phyloP scores from a whole-genome alignment of 208 protist species.

The Crithidia sp. region DNA sequence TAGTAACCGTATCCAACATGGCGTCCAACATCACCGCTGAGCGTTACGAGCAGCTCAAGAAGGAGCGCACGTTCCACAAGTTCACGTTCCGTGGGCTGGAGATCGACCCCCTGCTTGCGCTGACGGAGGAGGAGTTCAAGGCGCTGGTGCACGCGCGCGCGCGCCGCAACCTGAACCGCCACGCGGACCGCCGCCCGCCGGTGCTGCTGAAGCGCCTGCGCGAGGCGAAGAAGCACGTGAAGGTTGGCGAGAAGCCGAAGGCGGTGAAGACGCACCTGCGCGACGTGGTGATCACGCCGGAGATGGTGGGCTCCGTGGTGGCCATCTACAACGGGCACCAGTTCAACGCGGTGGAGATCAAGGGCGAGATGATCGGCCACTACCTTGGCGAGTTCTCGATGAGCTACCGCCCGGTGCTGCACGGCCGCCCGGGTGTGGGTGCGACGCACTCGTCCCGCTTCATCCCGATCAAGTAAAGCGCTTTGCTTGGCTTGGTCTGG shows the following conservation, averaged over 20 bases:
- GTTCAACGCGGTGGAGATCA: conserved; percentile 99
- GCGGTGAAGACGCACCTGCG: conserved; percentile 99
- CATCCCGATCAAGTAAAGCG: conserved; percentile 75
- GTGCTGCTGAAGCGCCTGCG: conserved; percentile 97
- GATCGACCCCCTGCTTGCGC: conserved; percentile 95
- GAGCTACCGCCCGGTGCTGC: conserved; percentile 98
- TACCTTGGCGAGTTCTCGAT: conserved; percentile 99
- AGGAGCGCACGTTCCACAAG: conserved; percentile 98
- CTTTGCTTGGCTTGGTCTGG: neutral
- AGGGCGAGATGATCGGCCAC: conserved; percentile 99
- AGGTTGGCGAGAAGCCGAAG: conserved; percentile 97
- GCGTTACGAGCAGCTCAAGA: conserved; percentile 94
- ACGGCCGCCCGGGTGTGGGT: conserved; percentile 99
- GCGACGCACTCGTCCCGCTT: conserved; percentile 96
- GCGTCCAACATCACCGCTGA: conserved; percentile 81
- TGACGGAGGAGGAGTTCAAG: conserved; percentile 94
- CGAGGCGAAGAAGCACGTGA: conserved; percentile 96
- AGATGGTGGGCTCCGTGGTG: conserved; percentile 99
- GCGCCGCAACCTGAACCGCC: conserved; percentile 95
- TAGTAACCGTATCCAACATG: conserved; percentile 39
- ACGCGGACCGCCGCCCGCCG: conserved; percentile 91
- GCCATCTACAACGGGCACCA: conserved; percentile 99
- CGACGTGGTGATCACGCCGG: conserved; percentile 99
- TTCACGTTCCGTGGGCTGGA: conserved; percentile 97
- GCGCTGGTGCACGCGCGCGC: conserved; percentile 93